Evolutionary conservation across 768 basidiomycete genomes (phyloP).

Genomic region (Cyclocybe cylindracea): DNA sequence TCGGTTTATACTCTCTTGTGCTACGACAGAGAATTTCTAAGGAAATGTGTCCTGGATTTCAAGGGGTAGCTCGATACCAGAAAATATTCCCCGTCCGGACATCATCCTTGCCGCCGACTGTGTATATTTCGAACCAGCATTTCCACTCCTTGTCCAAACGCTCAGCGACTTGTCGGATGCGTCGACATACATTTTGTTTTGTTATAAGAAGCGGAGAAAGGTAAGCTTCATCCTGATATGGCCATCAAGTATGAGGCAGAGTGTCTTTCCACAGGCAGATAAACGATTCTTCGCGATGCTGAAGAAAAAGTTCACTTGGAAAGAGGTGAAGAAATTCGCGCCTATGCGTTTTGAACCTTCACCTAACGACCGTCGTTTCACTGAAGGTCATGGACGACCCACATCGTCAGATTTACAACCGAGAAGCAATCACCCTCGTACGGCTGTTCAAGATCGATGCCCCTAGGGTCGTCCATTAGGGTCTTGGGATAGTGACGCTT

Average conservation of each 20-base stretch:
- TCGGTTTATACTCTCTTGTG: constrained; percentile 31
- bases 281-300: constrained; percentile 82
- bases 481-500: not conserved
- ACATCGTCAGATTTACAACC: constrained; percentile 51
- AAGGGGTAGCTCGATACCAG: constrained; percentile 69
- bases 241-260: not conserved
- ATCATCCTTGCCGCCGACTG: constrained; percentile 91
- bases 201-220: constrained; percentile 93
- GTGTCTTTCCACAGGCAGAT: constrained; percentile 61
- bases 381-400: constrained; percentile 66
- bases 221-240: constrained; percentile 32
- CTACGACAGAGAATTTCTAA: not conserved
- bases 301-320: constrained; percentile 78
- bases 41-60: constrained; percentile 1
- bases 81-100: constrained; percentile 50
- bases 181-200: constrained; percentile 77
- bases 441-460: constrained; percentile 36
- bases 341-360: not conserved
- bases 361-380: not conserved
- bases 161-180: constrained; percentile 61
- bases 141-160: constrained; percentile 83
- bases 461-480: constrained; percentile 7
- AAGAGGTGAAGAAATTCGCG: constrained; percentile 41
- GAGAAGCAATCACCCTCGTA: constrained; percentile 70
- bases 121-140: constrained; percentile 94